Percentiles rank a stretch among this genome's conserved stretches.
These are phyloP conservation scores for Suhomyces yuchorum DNA, from an alignment of 1,139 yeast genomes.

Conservation along the genomic window DNA sequence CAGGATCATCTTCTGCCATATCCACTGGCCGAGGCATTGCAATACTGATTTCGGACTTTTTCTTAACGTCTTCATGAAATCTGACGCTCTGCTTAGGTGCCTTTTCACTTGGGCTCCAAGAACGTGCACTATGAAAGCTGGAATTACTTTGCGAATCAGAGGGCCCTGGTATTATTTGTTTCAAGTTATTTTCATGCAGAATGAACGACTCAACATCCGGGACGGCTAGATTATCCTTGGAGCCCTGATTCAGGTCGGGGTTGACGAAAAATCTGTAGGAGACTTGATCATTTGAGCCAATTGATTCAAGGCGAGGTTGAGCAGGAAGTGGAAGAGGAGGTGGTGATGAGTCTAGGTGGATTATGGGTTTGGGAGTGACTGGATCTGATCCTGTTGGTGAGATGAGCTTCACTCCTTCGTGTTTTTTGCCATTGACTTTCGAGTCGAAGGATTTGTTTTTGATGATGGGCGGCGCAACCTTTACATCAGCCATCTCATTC, in stretches of 20 bases:
- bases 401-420: too few species aligned
- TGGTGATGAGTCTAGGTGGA: neutral
- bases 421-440: too few species aligned
- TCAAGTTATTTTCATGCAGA: neutral
- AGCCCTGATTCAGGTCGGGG: neutral
- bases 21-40: constrained; percentile 20
- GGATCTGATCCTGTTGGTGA: neutral
- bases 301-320: neutral
- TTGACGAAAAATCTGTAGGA: neutral
- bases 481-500: neutral
- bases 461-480: neutral
- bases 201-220: neutral
- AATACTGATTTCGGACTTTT: constrained; percentile 15
- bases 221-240: neutral
- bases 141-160: neutral
- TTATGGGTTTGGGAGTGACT: neutral
- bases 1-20: constrained; percentile 13
- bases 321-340: neutral
- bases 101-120: neutral
- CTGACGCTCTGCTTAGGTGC: neutral
- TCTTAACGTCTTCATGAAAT: constrained; percentile 5
- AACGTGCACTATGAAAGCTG: constrained; percentile 1
- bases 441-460: neutral
- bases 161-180: neutral
- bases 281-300: neutral